phyloP scores from a whole-genome alignment of 768 basidiomycete species.

The Hydnomerulius pinastri region DNA sequence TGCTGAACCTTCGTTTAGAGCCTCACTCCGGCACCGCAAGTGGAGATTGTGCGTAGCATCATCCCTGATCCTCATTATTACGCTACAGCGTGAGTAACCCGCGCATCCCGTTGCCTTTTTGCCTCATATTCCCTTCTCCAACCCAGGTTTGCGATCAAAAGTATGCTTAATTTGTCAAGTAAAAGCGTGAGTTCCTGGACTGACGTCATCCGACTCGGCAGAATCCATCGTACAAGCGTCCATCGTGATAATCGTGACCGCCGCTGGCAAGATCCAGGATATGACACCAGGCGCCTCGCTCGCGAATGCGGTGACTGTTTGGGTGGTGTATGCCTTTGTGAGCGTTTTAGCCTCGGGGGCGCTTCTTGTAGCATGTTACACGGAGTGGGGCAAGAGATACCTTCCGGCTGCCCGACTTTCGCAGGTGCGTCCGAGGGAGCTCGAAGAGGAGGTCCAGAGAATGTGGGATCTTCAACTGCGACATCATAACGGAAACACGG shows the following conservation, averaged over 20 bases:
- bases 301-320: conserved; percentile 38
- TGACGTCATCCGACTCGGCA: too few relatives aligned
- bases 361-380: conserved; percentile 33
- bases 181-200: too few relatives aligned
- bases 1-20: conserved; percentile 20
- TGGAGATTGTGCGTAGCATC: conserved; percentile 44
- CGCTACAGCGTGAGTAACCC: conserved; percentile 36
- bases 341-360: conserved; percentile 36
- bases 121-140: neutral
- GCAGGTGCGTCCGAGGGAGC: conserved; percentile 34
- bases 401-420: conserved; percentile 42
- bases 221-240: conserved; percentile 45
- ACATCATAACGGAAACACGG: too few relatives aligned
- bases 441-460: conserved; percentile 32
- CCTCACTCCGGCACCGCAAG: conserved; percentile 43
- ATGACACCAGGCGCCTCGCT: conserved; percentile 35
- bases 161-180: conserved; percentile 17
- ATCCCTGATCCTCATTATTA: conserved; percentile 44
- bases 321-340: conserved; percentile 42
- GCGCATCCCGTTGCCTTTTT: neutral
- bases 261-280: conserved; percentile 43
- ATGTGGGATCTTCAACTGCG: conserved; percentile 26
- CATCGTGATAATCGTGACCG: conserved; percentile 45
- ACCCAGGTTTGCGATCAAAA: conserved; percentile 42
- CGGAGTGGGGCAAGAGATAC: conserved; percentile 14